Conservation (phyloP, 1,139 yeast species). For the Lodderomyces pseudojiufengensis region DNA sequence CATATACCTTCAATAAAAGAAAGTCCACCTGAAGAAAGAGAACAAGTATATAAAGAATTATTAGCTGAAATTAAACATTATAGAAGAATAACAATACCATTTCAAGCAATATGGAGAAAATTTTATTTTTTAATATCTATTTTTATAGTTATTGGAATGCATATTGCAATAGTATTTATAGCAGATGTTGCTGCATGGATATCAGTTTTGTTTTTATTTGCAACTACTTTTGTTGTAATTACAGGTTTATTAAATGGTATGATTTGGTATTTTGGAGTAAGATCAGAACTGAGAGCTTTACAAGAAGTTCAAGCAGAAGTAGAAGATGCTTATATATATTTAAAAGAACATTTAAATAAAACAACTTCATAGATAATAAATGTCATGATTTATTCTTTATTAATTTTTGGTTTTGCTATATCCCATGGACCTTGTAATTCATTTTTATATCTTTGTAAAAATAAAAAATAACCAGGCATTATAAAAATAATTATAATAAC, state of each 20-base stretch:
- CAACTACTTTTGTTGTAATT: conserved; percentile 49
- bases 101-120: conserved; percentile 65
- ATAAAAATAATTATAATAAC: conserved; percentile 50
- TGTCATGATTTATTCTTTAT: too few species aligned
- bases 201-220: conserved; percentile 43
- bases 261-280: conserved; percentile 74
- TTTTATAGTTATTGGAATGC: conserved; percentile 27
- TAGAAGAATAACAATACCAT: conserved; percentile 46
- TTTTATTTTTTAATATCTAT: conserved; percentile 61
- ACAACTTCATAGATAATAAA: neutral
- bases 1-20: conserved; percentile 10
- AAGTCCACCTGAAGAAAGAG: conserved; percentile 14
- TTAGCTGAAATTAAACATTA: conserved; percentile 54
- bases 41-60: conserved; percentile 53
- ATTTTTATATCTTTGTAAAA: conserved; percentile 75
- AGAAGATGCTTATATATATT: conserved; percentile 31
- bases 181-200: conserved; percentile 24
- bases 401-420: conserved; percentile 61
- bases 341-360: conserved; percentile 4
- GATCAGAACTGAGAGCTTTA: conserved; percentile 73
- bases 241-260: conserved; percentile 76
- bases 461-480: conserved; percentile 68
- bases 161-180: conserved; percentile 55
- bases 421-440: conserved; percentile 96
- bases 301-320: conserved; percentile 65